Evolutionary conservation across 495 filamentous ascomycete species (phyloP), one percentile per base, ranked within the genome.

Genomic region (Annulohypoxylon nitens): DNA sequence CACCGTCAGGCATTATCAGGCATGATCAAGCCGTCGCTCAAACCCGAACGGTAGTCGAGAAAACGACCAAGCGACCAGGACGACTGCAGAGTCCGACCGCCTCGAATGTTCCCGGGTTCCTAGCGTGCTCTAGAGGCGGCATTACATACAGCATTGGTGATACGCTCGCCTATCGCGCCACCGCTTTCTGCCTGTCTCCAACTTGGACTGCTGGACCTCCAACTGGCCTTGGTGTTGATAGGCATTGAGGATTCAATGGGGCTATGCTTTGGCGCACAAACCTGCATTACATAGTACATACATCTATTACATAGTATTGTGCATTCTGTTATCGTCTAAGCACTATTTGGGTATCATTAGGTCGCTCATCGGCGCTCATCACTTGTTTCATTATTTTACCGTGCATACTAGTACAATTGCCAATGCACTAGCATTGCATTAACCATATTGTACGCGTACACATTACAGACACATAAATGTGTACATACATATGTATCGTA

Each of bases 321-420:
- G 54, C 58, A 71, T 59, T 65, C 14, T 39, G 41, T 50, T 41
- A 62, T 37, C 26, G 26, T 20, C 65, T 30, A 36, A 18, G 61
- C 30, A 36, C 12, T 53, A 37, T 58, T 71, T 60, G 53, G 54
- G 73, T 70, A 61, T 41, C 70, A 69, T 76, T 30, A 66, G 36
- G 16, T 57, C 36, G 73, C 73, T 71, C 74, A 76, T 74, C 66
- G 70, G 61, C 50, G 73, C 70, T 71, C 74, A 76, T 74, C 66
- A 67, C 37, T 62, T 43, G 74, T 76, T 76, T 76, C 74, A 76
- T 73, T 74, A 70, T 74, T 76, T 67, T 74, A 51, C 62, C 70
- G 62, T 65, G 66, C 74, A 73, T 75, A 69, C 37, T 68, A 68
- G 55, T 68, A 57, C 66, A 64, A 45, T 48, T 11, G n/a, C 39